Percentiles rank a stretch among this genome's conserved stretches.
Evolutionary conservation across 148 eudicot species (phyloP).

Genomic region (Pouteria glomerata): DNA sequence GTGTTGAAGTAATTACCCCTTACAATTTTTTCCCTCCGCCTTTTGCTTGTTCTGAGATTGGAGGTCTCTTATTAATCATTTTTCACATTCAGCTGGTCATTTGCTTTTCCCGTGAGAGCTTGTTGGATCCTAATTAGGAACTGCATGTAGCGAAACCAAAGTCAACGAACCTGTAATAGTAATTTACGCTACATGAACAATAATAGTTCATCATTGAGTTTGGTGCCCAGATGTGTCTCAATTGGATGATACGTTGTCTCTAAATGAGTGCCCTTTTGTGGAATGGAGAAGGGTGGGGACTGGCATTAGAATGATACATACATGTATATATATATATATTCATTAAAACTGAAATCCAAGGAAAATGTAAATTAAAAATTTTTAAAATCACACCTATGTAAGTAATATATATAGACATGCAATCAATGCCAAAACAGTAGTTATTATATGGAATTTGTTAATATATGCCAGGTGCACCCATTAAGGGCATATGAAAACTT

Average conservation of each 20-base stretch:
- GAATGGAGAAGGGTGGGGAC: conserved; percentile 1
- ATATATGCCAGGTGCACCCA: too few species aligned
- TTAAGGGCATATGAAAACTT: too few species aligned
- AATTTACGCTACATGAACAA: too few species aligned
- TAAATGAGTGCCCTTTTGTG: conserved; percentile 6
- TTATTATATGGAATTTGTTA: too few species aligned
- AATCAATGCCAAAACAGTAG: too few species aligned
- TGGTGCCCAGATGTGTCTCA: background rate
- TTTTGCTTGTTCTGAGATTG: background rate
- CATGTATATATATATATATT: too few species aligned
- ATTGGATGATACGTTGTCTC: background rate
- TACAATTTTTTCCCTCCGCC: background rate
- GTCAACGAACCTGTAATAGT: too few species aligned
- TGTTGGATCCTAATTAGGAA: background rate
- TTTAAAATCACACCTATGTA: background rate
- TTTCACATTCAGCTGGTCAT: conserved; percentile 1
- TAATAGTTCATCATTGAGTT: too few species aligned
- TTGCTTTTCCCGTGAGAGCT: background rate
- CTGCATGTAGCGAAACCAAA: background rate
- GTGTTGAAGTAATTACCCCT: too few species aligned
- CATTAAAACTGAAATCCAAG: background rate
- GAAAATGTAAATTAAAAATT: background rate
- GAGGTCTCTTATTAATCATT: background rate
- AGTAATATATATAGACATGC: background rate
- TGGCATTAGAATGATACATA: conserved; percentile 3